Evolutionary conservation across 352 stramenopile genomes (phyloP).

Genomic region (Phytophthora boehmeriae): DNA sequence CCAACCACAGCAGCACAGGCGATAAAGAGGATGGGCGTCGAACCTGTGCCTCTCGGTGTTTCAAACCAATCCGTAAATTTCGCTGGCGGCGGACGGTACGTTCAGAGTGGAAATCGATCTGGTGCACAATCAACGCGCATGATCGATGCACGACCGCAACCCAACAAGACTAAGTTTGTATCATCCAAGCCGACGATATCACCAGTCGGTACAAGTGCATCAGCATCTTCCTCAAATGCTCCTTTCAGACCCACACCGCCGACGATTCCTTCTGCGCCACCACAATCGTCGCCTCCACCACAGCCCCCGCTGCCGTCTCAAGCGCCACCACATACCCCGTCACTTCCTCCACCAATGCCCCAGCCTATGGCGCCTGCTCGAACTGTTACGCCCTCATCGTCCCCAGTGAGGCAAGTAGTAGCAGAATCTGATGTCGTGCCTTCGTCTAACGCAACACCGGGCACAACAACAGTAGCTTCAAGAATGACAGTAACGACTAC

Average conservation of each 20-base stretch:
- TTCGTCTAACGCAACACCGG: not conserved
- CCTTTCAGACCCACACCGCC: slow-evolving; percentile 6
- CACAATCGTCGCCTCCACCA: not conserved
- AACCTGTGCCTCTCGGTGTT: slow-evolving; percentile 58
- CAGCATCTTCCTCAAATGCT: slow-evolving; percentile 4
- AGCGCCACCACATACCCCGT: slow-evolving; percentile 8
- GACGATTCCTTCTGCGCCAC: not conserved
- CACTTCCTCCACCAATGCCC: slow-evolving; percentile 3
- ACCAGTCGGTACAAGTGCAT: not conserved
- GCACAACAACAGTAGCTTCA: not conserved
- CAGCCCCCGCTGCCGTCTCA: slow-evolving; percentile 5
- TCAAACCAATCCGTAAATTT: slow-evolving; percentile 24
- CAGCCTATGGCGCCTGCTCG: slow-evolving; percentile 2
- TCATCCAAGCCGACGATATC: not conserved
- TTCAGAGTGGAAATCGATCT: slow-evolving; percentile 67
- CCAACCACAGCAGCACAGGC: slow-evolving; percentile 35
- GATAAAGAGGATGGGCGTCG: slow-evolving; percentile 49
- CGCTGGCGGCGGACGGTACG: slow-evolving; percentile 63
- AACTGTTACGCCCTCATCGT: slow-evolving; percentile 16
- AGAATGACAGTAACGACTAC: not conserved
- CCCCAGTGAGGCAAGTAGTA: slow-evolving; percentile 1
- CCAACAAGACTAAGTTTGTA: slow-evolving; percentile 25
- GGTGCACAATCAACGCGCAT: slow-evolving; percentile 21
- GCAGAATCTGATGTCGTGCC: not conserved
- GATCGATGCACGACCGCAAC: slow-evolving; percentile 15